Base-by-base conservation (phyloP, 495 filamentous ascomycete species). In the Tricharina praecox region DNA sequence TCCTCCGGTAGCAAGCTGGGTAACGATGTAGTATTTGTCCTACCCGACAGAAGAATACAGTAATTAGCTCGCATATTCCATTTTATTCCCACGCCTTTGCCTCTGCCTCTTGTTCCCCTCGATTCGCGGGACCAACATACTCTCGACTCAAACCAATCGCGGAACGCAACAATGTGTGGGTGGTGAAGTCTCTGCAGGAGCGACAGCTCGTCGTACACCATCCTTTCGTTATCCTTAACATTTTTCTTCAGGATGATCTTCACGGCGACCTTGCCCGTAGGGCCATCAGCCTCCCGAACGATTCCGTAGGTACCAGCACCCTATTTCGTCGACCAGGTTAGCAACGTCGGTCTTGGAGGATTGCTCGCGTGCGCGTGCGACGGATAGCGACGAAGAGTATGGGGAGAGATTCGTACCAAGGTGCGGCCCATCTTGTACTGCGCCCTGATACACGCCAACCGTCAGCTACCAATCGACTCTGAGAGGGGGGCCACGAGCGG, bases 21-120 rank as follows among this genome's bases (percentile, higher is more conserved):
- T 99, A 61, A 99, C 88, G 55, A 99, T 99, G 64, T 99, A 99
- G 68, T 93, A 99, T 70, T 99, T 99, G 69, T 99, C 90, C 88
- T 96, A 52, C 23, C 28, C 16, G 39, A 57, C 13, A 61, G 40
- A 43, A 8, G 45, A n/a, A n/a, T n/a, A n/a, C n/a, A n/a, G n/a
- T n/a, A n/a, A n/a, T n/a, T n/a, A n/a, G n/a, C n/a, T n/a, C n/a
- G n/a, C n/a, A n/a, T n/a, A n/a, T n/a, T n/a, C n/a, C n/a, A n/a
- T n/a, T n/a, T n/a, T n/a, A n/a, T n/a, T n/a, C n/a, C n/a, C n/a
- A n/a, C n/a, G n/a, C n/a, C n/a, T n/a, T n/a, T n/a, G n/a, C n/a
- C n/a, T n/a, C n/a, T n/a, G n/a, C n/a, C n/a, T n/a, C n/a, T n/a
- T n/a, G n/a, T n/a, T n/a, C n/a, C n/a, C n/a, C n/a, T n/a, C n/a